phyloP scores from a whole-genome alignment of 2,329 filamentous ascomycete species.

The Aspergillus bombycis region DNA sequence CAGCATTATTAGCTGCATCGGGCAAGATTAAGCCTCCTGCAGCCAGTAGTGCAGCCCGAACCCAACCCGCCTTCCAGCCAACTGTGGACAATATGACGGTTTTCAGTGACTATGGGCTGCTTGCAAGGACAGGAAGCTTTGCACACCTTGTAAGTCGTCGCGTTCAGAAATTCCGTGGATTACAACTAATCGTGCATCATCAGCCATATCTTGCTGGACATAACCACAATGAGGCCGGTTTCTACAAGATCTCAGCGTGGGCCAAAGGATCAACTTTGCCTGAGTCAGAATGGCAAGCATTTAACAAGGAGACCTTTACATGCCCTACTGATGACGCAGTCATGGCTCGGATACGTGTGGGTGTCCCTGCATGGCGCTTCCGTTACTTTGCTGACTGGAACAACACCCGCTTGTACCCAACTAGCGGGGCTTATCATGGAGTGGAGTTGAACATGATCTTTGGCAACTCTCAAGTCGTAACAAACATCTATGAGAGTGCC shows the following conservation, averaged over 20 bases:
- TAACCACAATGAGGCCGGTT: slow-evolving; percentile 53
- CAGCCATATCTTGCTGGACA: slow-evolving; percentile 48
- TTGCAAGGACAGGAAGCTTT: not conserved
- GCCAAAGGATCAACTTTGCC: slow-evolving; percentile 44
- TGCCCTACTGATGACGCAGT: slow-evolving; percentile 50
- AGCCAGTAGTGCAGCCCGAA: slow-evolving; percentile 29
- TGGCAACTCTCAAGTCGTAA: slow-evolving; percentile 45
- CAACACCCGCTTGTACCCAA: slow-evolving; percentile 51
- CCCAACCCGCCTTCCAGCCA: slow-evolving; percentile 45
- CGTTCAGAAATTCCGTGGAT: not conserved
- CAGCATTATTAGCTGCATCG: slow-evolving; percentile 41
- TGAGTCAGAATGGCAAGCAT: slow-evolving; percentile 39
- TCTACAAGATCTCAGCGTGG: slow-evolving; percentile 51
- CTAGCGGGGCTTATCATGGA: slow-evolving; percentile 55
- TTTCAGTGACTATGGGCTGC: slow-evolving; percentile 44
- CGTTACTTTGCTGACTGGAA: slow-evolving; percentile 57
- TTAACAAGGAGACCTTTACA: slow-evolving; percentile 51
- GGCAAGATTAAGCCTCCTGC: slow-evolving; percentile 32
- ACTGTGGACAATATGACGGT: slow-evolving; percentile 45
- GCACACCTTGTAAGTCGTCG: not conserved
- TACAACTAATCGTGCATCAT: not conserved
- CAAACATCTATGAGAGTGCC: slow-evolving; percentile 36
- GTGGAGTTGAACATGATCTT: slow-evolving; percentile 54
- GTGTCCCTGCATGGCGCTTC: slow-evolving; percentile 49
- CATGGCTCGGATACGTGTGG: slow-evolving; percentile 35